Base-by-base conservation (phyloP, 768 basidiomycete species). In the Psilocybe subaeruginosa region DNA sequence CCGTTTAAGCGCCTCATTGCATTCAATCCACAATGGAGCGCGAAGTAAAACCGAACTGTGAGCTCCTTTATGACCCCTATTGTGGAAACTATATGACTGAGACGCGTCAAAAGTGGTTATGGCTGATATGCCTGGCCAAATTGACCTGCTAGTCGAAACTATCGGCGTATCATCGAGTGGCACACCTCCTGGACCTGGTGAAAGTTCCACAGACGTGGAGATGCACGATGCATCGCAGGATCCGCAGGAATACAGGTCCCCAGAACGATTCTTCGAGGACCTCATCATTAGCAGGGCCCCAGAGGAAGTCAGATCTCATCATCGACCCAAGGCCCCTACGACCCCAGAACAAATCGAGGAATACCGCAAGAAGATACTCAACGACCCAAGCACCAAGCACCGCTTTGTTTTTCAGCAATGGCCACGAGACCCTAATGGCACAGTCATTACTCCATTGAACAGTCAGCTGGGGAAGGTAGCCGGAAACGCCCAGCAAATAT, bases 401-500 rank as follows among this genome's bases (percentile, higher is more conserved):
- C 74, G 74, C 6, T 56, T 69, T 33, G 62, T 77, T 6, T 70
- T 72, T 45, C 65, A 68, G 23, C 6, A 43, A 2, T 78, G 76
- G 76, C 74, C 74, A 5, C 73, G 77, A 54, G 71, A 73, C 52
- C 71, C 75, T 0, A 62, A 71, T 0, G 74, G 76, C 4, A 8
- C 55, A 2, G 23, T 57, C 14, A 64, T 73, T 7, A 60, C 47
- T 17, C 56, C 59, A 4, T 59, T 66, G 6, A 62, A 58, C 27
- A 64, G 65, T 17, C 17, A 48, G 17, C 19, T 51, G 0, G 79
- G 77, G 8, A 80, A 80, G 61, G 55, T 51, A 49, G 63, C 75
- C 6, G 64, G 73, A 0, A 78, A 78, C 56, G 66, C 68, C 0
- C 29, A 72, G 7, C 67, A 72, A 46, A 63, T 75, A 12, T 84